Conservation (phyloP, 169 alveolate species). For the Cryptosporidium parvum region DNA sequence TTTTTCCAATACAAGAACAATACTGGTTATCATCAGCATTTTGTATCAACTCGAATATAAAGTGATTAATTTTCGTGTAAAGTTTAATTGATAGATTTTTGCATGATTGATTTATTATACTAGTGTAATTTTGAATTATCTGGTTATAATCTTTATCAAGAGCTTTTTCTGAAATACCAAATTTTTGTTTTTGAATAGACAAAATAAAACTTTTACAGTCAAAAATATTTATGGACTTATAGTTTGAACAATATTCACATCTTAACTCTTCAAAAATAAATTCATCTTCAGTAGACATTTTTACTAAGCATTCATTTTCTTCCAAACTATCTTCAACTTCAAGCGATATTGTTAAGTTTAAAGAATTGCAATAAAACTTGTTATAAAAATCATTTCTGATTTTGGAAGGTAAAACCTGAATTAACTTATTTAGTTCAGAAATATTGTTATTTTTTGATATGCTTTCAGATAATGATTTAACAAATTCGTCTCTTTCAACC, state of each 20-base stretch:
- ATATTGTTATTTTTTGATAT: neutral
- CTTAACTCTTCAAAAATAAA: neutral
- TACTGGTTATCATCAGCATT: conserved; percentile 81
- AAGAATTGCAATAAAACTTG: neutral
- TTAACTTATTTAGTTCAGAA: conserved; percentile 19
- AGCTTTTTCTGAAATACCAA: neutral
- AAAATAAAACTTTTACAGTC: neutral
- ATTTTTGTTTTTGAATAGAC: conserved; percentile 8
- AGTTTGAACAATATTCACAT: conserved; percentile 3
- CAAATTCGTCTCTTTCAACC: neutral
- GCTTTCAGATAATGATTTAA: neutral
- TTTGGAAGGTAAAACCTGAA: neutral
- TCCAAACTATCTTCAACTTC: neutral
- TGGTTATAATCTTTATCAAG: neutral
- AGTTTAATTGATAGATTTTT: conserved; percentile 76
- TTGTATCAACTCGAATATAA: conserved; percentile 78
- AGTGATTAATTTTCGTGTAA: conserved; percentile 62
- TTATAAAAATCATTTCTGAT: neutral
- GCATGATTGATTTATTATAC: conserved; percentile 38
- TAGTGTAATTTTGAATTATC: conserved; percentile 17
- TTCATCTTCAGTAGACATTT: neutral
- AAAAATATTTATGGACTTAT: neutral
- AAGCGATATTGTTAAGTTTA: neutral
- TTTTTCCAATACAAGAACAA: conserved; percentile 26
- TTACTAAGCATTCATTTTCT: neutral